Conservation (phyloP, 2,329 filamentous ascomycete genomes). For the Microthyrium microscopicum region DNA sequence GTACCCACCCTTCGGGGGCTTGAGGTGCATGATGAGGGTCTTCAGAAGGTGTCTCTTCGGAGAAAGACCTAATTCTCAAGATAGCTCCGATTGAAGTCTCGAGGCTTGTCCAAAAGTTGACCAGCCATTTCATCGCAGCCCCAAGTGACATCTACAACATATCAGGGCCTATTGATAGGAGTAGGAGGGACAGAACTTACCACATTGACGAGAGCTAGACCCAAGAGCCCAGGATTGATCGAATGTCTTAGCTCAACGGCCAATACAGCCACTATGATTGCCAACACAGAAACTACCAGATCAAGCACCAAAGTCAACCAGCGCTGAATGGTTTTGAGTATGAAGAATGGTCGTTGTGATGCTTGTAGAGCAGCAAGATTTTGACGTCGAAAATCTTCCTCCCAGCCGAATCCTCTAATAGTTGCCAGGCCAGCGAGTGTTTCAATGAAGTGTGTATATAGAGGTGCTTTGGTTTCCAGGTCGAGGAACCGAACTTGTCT, state of each 20-base stretch:
- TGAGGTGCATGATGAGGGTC: not conserved
- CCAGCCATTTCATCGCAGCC: not conserved
- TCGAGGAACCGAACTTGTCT: slow-evolving; percentile 35
- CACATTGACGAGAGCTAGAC: not conserved
- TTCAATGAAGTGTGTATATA: slow-evolving; percentile 19
- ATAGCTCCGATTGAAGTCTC: not conserved
- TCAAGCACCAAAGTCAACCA: not conserved
- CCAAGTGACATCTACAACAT: not conserved
- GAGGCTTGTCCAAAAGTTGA: not conserved
- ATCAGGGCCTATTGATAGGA: too few species aligned
- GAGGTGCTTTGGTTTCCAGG: slow-evolving; percentile 32
- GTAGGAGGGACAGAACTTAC: too few species aligned
- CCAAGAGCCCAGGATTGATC: not conserved
- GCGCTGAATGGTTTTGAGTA: not conserved
- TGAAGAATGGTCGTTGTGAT: slow-evolving; percentile 1
- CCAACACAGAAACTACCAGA: not conserved
- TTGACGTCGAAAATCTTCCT: slow-evolving; percentile 19
- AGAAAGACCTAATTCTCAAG: not conserved
- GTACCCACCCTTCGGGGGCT: not conserved
- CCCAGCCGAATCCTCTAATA: slow-evolving; percentile 25
- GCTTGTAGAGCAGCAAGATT: not conserved
- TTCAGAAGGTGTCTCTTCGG: not conserved
- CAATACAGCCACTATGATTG: not conserved
- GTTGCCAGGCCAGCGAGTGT: not conserved
- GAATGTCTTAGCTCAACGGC: not conserved